Conservation (phyloP, 202 grass and related monocot species). For the Zizania palustris region DNA sequence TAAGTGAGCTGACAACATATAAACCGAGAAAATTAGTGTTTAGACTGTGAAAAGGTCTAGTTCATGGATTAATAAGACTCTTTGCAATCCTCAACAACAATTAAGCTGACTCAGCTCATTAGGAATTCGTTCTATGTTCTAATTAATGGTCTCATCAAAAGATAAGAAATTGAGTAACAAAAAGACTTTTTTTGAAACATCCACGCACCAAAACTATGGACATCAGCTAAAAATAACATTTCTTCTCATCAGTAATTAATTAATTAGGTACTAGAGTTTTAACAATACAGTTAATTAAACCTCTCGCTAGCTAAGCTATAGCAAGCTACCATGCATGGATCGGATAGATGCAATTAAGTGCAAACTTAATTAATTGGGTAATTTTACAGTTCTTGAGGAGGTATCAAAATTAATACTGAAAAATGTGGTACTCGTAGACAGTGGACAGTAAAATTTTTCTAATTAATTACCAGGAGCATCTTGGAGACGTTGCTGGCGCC, state of each 20-base stretch:
- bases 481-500: slow-evolving; percentile 98
- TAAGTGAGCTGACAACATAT: background rate
- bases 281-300: slow-evolving; percentile 1
- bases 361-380: too few species aligned
- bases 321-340: background rate
- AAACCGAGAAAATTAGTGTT: slow-evolving; percentile 20
- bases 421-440: too few species aligned
- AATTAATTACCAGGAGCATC: slow-evolving; percentile 90
- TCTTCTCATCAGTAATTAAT: too few species aligned
- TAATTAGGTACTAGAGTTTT: background rate
- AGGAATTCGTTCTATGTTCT: background rate
- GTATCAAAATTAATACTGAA: too few species aligned
- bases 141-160: background rate
- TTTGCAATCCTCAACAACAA: background rate
- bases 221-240: background rate
- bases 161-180: too few species aligned
- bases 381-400: too few species aligned
- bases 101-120: background rate
- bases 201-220: too few species aligned
- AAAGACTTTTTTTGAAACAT: background rate
- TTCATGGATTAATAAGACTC: background rate
- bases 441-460: too few species aligned
- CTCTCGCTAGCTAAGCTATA: background rate
- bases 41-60: background rate
- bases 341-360: too few species aligned